phyloP scores from a whole-genome alignment of 306 rosid genomes.

The Vigna hirtella region DNA sequence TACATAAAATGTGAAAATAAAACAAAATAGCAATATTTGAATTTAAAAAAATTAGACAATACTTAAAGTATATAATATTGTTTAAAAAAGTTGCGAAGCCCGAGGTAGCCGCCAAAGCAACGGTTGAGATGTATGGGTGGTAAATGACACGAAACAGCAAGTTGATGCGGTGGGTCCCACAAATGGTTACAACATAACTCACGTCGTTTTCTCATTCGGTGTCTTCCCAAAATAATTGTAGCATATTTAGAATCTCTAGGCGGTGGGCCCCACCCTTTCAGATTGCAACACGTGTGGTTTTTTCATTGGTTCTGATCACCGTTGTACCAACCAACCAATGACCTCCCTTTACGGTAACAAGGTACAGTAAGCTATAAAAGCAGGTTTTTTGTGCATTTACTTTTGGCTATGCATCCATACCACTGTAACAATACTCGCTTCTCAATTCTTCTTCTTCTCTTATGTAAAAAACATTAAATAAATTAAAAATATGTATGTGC shows the following conservation, averaged over 20 bases:
- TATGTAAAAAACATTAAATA: no score
- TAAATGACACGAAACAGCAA: constrained; percentile 46
- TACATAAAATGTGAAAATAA: neutral
- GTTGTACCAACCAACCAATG: constrained; percentile 42
- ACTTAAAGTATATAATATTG: neutral
- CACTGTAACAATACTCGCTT: no score
- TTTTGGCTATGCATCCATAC: neutral
- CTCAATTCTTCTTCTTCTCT: no score
- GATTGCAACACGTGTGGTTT: constrained; percentile 32
- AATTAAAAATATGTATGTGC: no score
- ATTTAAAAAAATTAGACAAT: no score
- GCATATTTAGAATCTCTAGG: constrained; percentile 60
- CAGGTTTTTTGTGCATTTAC: neutral
- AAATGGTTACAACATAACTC: constrained; percentile 42
- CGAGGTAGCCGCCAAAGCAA: constrained; percentile 59
- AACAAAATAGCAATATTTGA: no score
- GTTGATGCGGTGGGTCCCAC: constrained; percentile 57
- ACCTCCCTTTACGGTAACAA: neutral
- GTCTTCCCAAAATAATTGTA: constrained; percentile 59
- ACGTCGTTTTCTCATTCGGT: constrained; percentile 55
- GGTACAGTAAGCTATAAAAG: neutral
- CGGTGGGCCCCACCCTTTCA: neutral
- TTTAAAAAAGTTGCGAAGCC: neutral
- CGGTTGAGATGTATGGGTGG: constrained; percentile 51
- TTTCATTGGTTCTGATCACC: neutral